Conservation (phyloP, 1,284 basidiomycete genomes). For the Amylostereum areolatum region DNA sequence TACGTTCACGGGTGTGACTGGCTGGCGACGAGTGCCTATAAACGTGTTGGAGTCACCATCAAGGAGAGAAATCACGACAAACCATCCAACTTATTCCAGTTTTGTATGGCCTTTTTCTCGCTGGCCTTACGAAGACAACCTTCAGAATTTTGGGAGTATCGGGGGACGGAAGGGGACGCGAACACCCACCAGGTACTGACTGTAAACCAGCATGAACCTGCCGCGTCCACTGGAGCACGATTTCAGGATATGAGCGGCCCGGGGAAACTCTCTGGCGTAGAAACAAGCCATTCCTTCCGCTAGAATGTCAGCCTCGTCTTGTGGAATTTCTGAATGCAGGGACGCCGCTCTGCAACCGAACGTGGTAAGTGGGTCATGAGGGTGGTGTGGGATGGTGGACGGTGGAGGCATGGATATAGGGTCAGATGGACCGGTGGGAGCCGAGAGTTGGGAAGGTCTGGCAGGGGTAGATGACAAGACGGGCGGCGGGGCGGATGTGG, state of each 20-base stretch:
- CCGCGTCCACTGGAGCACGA: slow-evolving; percentile 66
- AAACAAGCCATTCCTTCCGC: slow-evolving; percentile 73
- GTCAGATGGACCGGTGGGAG: slow-evolving; percentile 2
- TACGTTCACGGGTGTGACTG: slow-evolving; percentile 63
- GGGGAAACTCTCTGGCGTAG: slow-evolving; percentile 74
- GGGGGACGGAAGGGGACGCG: slow-evolving; percentile 6
- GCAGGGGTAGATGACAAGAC: slow-evolving; percentile 50
- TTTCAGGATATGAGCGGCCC: slow-evolving; percentile 64
- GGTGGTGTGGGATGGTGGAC: slow-evolving; percentile 6
- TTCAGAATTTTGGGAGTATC: slow-evolving; percentile 5
- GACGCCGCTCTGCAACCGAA: slow-evolving; percentile 35
- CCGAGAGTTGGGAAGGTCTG: slow-evolving; percentile 13
- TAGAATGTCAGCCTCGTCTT: slow-evolving; percentile 62
- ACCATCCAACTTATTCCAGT: slow-evolving; percentile 75
- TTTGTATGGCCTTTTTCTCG: slow-evolving; percentile 61
- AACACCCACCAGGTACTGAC: slow-evolving; percentile 77
- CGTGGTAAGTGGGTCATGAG: slow-evolving; percentile 27
- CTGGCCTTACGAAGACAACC: slow-evolving; percentile 35
- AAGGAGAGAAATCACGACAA: slow-evolving; percentile 20
- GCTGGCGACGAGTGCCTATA: slow-evolving; percentile 68
- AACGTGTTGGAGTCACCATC: slow-evolving; percentile 1
- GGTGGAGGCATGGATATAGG: slow-evolving; percentile 11
- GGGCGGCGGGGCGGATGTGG: slow-evolving; percentile 14
- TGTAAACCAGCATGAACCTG: slow-evolving; percentile 76
- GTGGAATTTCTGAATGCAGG: too few species aligned